A percentile compares a stretch with the other conserved stretches of the same genome.
phyloP scores from a whole-genome alignment of 768 basidiomycete genomes.

The Macrolepiota dolichaula region DNA sequence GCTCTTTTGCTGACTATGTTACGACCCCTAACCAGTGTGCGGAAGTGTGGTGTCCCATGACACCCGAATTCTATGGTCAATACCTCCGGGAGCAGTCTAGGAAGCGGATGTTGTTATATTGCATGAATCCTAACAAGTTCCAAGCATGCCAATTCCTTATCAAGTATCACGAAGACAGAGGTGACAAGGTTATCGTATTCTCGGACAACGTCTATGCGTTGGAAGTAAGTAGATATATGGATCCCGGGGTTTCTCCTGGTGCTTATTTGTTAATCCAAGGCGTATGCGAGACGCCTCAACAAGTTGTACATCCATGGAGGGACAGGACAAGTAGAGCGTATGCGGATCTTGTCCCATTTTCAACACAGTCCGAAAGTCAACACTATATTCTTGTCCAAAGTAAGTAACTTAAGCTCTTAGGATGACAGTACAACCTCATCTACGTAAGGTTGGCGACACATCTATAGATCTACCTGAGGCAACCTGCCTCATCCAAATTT shows the following conservation, averaged over 20 bases:
- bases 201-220: conserved; percentile 97
- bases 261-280: conserved; percentile 36
- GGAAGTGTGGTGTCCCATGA: conserved; percentile 99
- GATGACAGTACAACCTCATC: background rate
- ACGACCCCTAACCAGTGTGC: conserved; percentile 65
- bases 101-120: conserved; percentile 94
- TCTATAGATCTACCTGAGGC: conserved; percentile 99
- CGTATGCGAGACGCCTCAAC: conserved; percentile 89
- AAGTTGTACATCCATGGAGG: conserved; percentile 97
- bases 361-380: conserved; percentile 94
- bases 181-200: conserved; percentile 99
- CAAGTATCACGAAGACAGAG: conserved; percentile 95
- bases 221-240: conserved; percentile 59
- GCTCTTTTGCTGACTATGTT: background rate
- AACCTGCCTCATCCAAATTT: conserved; percentile 98
- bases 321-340: conserved; percentile 91
- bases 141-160: conserved; percentile 99
- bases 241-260: background rate
- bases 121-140: conserved; percentile 99
- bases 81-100: conserved; percentile 91
- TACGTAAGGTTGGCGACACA: conserved; percentile 85
- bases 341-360: conserved; percentile 93
- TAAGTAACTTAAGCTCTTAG: conserved; percentile 24
- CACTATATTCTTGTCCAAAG: conserved; percentile 98
- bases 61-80: conserved; percentile 97